Percentiles rank a stretch among this genome's conserved stretches.
phyloP scores from a whole-genome alignment of 768 basidiomycete species.

The Trametes coccinea region DNA sequence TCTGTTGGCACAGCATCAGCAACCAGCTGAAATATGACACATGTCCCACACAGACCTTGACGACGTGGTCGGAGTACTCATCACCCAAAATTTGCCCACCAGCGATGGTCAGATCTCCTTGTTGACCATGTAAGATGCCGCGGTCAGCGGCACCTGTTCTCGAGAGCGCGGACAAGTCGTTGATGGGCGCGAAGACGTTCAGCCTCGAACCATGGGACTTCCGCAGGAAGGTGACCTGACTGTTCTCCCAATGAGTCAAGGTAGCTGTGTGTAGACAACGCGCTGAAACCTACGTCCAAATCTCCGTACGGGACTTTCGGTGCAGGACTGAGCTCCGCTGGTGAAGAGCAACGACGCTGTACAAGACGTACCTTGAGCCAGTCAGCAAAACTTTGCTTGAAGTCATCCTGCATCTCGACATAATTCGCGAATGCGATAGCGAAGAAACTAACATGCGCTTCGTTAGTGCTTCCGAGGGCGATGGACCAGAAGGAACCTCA shows the following conservation, averaged over 20 bases:
- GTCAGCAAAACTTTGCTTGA: slow-evolving; percentile 72
- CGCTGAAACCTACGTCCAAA: slow-evolving; percentile 76
- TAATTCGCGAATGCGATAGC: slow-evolving; percentile 92
- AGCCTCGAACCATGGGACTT: slow-evolving; percentile 78
- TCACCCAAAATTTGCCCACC: slow-evolving; percentile 90
- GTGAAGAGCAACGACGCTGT: too few species aligned
- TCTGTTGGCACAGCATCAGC: slow-evolving; percentile 41
- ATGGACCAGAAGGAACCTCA: slow-evolving; percentile 35
- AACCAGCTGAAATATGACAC: not conserved
- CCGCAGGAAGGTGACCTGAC: slow-evolving; percentile 85
- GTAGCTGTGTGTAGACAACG: not conserved
- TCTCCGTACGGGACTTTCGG: slow-evolving; percentile 73
- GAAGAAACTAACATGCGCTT: slow-evolving; percentile 66
- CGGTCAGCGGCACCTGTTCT: slow-evolving; percentile 61
- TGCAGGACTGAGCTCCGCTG: too few species aligned
- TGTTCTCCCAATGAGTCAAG: slow-evolving; percentile 28
- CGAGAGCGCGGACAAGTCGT: slow-evolving; percentile 82
- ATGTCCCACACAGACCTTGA: slow-evolving; percentile 57
- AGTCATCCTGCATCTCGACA: slow-evolving; percentile 62
- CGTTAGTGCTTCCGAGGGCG: not conserved
- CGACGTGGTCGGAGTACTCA: slow-evolving; percentile 93
- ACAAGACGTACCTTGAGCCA: slow-evolving; percentile 71
- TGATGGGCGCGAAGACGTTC: slow-evolving; percentile 89
- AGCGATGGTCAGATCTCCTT: slow-evolving; percentile 70
- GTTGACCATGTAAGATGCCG: slow-evolving; percentile 63